Percentiles rank a stretch among this genome's conserved stretches.
Conservation (phyloP, 2,329 filamentous ascomycete genomes). For the Pezicula radicicola region DNA sequence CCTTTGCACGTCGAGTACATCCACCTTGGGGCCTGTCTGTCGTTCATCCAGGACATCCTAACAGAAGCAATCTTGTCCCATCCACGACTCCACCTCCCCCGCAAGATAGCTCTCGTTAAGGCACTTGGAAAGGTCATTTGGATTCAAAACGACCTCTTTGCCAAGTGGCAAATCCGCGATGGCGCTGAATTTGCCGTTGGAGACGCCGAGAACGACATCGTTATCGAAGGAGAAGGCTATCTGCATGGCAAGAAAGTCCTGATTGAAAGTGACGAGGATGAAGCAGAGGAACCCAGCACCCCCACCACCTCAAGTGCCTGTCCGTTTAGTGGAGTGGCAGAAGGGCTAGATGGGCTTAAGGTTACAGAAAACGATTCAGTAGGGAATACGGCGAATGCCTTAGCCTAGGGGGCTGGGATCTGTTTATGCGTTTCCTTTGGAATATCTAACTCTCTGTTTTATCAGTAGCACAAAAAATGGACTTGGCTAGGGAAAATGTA, state of each 20-base stretch:
- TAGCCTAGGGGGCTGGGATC: too few species aligned
- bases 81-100: constrained; percentile 53
- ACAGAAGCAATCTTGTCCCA: constrained; percentile 70
- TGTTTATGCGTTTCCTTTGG: too few species aligned
- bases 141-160: constrained; percentile 83
- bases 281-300: constrained; percentile 7
- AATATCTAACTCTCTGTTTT: too few species aligned
- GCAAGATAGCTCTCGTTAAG: constrained; percentile 71
- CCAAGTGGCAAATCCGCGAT: constrained; percentile 62
- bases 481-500: too few species aligned
- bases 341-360: constrained; percentile 14
- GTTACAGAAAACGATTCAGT: constrained; percentile 2
- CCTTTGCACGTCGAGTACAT: constrained; percentile 77
- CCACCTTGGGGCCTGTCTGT: constrained; percentile 68
- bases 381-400: too few species aligned
- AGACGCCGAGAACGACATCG: constrained; percentile 37
- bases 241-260: constrained; percentile 61
- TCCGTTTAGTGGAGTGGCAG: constrained; percentile 23
- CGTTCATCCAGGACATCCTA: constrained; percentile 73
- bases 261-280: constrained; percentile 34
- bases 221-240: constrained; percentile 61
- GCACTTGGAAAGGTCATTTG: constrained; percentile 80
- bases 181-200: constrained; percentile 35
- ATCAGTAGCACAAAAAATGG: too few species aligned
- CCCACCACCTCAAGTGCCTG: constrained; percentile 17